Evolutionary conservation across 257 asterid species (phyloP).

Genomic region (Anisodus tanguticus): DNA sequence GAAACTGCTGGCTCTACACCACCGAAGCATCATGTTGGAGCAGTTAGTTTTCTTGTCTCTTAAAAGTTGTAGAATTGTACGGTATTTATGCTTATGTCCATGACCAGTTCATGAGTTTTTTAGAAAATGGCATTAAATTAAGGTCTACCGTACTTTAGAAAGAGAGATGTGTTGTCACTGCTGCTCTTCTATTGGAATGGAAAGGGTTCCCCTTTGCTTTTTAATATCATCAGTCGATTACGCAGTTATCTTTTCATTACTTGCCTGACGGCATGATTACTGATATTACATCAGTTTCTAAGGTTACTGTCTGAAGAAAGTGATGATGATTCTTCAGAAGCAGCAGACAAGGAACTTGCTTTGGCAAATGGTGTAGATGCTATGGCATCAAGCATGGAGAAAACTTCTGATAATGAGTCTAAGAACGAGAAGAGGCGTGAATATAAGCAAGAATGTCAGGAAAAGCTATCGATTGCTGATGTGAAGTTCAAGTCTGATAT

Average conservation of each 20-base stretch:
- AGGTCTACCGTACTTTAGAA: not conserved
- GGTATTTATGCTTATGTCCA: not conserved
- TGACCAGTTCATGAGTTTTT: not conserved
- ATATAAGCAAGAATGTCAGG: constrained; percentile 67
- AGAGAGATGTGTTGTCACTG: not conserved
- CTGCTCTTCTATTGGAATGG: not conserved
- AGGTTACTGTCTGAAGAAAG: constrained; percentile 77
- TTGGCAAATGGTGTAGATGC: constrained; percentile 68
- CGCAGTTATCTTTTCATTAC: not conserved
- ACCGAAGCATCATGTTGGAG: constrained; percentile 78
- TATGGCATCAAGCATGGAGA: constrained; percentile 71
- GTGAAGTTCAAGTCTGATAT: constrained; percentile 43
- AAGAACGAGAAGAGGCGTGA: constrained; percentile 67
- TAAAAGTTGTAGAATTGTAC: constrained; percentile 18
- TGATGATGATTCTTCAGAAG: constrained; percentile 54
- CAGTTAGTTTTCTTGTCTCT: constrained; percentile 53
- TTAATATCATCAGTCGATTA: not conserved
- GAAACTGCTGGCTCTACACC: constrained; percentile 68
- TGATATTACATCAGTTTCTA: constrained; percentile 58
- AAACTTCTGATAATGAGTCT: constrained; percentile 46
- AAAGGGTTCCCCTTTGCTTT: not conserved
- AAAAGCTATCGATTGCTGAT: constrained; percentile 60
- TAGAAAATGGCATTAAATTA: not conserved
- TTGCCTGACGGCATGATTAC: constrained; percentile 18
- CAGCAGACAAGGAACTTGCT: constrained; percentile 63